Percentiles rank a stretch among this genome's conserved stretches.
Evolutionary conservation across 805 yeast genomes (phyloP).

Genomic region (Zygotorulaspora sp.): DNA sequence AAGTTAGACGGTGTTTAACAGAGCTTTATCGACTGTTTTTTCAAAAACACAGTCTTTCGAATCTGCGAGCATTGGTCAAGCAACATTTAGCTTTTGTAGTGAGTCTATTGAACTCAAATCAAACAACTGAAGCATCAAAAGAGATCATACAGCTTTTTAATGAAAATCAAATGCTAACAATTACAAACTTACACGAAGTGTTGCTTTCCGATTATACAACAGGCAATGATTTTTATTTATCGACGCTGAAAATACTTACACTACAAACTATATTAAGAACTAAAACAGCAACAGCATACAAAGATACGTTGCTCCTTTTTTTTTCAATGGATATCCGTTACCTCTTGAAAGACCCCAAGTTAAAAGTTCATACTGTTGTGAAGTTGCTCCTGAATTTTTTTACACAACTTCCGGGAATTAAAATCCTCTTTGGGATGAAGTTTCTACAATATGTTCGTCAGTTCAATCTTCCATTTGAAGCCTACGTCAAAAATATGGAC

Average conservation of each 20-base stretch:
- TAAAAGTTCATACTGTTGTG: constrained; percentile 21
- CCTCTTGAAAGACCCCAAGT: constrained; percentile 17
- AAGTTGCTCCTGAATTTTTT: constrained; percentile 29
- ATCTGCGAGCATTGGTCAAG: constrained; percentile 17
- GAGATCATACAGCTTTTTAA: constrained; percentile 26
- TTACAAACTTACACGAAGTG: constrained; percentile 17
- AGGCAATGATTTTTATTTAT: constrained; percentile 22
- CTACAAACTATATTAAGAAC: constrained; percentile 28
- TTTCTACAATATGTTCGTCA: constrained; percentile 29
- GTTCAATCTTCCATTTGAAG: constrained; percentile 21
- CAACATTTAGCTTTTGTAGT: constrained; percentile 27
- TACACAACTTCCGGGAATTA: constrained; percentile 18
- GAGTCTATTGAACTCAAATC: constrained; percentile 15
- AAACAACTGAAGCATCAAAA: constrained; percentile 10
- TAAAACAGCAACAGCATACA: constrained; percentile 10
- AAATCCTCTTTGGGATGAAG: constrained; percentile 30
- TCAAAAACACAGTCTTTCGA: constrained; percentile 7
- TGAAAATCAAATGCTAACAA: constrained; percentile 17
- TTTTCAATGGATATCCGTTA: constrained; percentile 29
- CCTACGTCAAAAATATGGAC: constrained; percentile 25
- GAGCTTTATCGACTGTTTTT: constrained; percentile 6
- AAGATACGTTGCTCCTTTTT: constrained; percentile 15
- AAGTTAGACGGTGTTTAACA: constrained; percentile 3
- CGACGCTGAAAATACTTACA: constrained; percentile 28
- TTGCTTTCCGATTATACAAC: constrained; percentile 25